These are phyloP conservation scores for Simplicillium sp. DNA, from an alignment of 2,329 filamentous ascomycete genomes.

Conservation along the genomic window DNA sequence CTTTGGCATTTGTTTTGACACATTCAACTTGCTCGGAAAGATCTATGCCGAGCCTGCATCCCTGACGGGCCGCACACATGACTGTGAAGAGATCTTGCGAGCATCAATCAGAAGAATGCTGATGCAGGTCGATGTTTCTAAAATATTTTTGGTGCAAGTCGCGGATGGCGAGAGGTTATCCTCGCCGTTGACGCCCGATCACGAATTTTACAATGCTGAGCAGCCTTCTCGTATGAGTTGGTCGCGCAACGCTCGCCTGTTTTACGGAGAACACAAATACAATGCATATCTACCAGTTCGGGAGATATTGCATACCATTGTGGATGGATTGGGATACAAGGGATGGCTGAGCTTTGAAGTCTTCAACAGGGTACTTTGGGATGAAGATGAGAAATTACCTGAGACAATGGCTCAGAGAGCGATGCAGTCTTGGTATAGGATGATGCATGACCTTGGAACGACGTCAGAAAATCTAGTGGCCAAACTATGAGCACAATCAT, in stretches of 20 bases:
- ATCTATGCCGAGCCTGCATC: conserved; percentile 58
- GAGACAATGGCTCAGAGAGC: conserved; percentile 44
- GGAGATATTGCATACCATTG: conserved; percentile 50
- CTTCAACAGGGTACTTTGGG: conserved; percentile 51
- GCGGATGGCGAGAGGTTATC: conserved; percentile 59
- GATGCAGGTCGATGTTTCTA: conserved; percentile 43
- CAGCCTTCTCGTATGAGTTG: conserved; percentile 58
- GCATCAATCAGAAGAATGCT: conserved; percentile 45
- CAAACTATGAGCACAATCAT: no score
- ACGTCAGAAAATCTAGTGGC: no score
- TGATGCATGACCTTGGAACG: conserved; percentile 19
- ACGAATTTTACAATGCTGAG: conserved; percentile 21
- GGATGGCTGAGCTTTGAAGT: conserved; percentile 67
- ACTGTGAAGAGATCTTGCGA: conserved; percentile 43
- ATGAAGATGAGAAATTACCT: conserved; percentile 39
- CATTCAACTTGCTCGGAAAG: conserved; percentile 63
- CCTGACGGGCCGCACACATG: conserved; percentile 34
- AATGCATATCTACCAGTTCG: conserved; percentile 61
- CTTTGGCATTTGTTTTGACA: conserved; percentile 68
- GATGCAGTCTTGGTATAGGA: conserved; percentile 35
- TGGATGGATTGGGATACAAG: conserved; percentile 54
- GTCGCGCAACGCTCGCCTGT: conserved; percentile 61
- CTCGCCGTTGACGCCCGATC: conserved; percentile 39
- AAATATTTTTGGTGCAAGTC: conserved; percentile 67
- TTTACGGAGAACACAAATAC: conserved; percentile 42